These are phyloP conservation scores for Naganishia kalamii DNA, from an alignment of 768 basidiomycete genomes.

Conservation along the genomic window DNA sequence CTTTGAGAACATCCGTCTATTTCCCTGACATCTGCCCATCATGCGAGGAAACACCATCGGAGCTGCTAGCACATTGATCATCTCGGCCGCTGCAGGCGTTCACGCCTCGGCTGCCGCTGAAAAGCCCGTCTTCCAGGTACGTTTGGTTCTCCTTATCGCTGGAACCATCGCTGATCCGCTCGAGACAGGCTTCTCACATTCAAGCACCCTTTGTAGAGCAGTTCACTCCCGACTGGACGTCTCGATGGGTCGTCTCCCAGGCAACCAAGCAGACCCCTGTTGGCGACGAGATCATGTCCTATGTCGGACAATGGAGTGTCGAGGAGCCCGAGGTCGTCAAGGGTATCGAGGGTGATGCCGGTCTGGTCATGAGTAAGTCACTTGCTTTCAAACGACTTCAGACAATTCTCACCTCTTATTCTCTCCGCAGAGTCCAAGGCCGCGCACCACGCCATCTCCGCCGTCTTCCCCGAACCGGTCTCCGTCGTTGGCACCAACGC, in stretches of 20 bases:
- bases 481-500: conserved; percentile 57
- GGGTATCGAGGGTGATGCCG: conserved; percentile 76
- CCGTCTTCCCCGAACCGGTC: conserved; percentile 70
- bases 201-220: conserved; percentile 92
- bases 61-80: conserved; percentile 50
- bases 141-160: conserved; percentile 24
- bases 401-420: background rate
- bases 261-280: conserved; percentile 97
- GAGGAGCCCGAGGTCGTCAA: conserved; percentile 70
- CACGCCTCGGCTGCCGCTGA: conserved; percentile 41
- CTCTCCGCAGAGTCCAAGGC: conserved; percentile 66
- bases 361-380: conserved; percentile 59
- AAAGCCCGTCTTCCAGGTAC: conserved; percentile 23
- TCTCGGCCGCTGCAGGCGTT: conserved; percentile 63
- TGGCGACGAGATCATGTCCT: conserved; percentile 91
- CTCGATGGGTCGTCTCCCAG: conserved; percentile 89
- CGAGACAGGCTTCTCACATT: conserved; percentile 63
- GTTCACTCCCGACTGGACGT: conserved; percentile 80
- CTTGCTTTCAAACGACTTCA: background rate
- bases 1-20: too few relatives aligned
- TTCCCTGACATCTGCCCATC: background rate
- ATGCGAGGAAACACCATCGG: conserved; percentile 23
- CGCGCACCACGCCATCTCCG: conserved; percentile 96
- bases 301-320: conserved; percentile 95
- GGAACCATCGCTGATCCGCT: conserved; percentile 50